Percentiles rank a stretch among this genome's conserved stretches.
Evolutionary conservation across 495 filamentous ascomycete genomes (phyloP).

Genomic region (Rhypophila decipiens): DNA sequence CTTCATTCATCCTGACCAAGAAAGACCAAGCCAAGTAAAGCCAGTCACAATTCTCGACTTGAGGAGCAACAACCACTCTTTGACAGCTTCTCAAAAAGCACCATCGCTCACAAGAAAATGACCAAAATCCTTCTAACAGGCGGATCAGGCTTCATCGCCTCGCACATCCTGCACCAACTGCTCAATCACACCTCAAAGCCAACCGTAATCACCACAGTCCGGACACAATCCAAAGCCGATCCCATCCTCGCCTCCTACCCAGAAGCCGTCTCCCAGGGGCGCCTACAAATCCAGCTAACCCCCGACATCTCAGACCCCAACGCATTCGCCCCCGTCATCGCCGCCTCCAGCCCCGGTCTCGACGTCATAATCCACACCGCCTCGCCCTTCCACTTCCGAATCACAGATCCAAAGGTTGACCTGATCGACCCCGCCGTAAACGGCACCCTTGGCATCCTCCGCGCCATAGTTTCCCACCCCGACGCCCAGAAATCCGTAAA

Average conservation of each 20-base stretch:
- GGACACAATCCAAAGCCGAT: slow-evolving; percentile 70
- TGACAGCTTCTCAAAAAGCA: too few relatives aligned
- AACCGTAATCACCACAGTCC: slow-evolving; percentile 84
- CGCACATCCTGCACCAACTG: slow-evolving; percentile 73
- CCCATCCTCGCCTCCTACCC: slow-evolving; percentile 66
- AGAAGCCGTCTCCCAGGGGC: slow-evolving; percentile 43
- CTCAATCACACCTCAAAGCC: slow-evolving; percentile 63
- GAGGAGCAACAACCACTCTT: too few relatives aligned
- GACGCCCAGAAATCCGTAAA: too few relatives aligned
- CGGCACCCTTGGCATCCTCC: slow-evolving; percentile 76
- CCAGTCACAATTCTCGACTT: too few relatives aligned
- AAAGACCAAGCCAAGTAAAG: too few relatives aligned
- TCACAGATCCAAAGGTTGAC: slow-evolving; percentile 65
- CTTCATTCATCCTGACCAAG: too few relatives aligned
- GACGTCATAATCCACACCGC: slow-evolving; percentile 88
- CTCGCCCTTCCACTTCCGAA: slow-evolving; percentile 45
- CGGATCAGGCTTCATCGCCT: slow-evolving; percentile 50
- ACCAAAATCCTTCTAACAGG: slow-evolving; percentile 17
- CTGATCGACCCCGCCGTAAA: slow-evolving; percentile 79
- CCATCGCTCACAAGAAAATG: background rate
- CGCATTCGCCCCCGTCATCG: slow-evolving; percentile 74
- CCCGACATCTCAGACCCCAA: slow-evolving; percentile 70
- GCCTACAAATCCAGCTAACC: slow-evolving; percentile 72
- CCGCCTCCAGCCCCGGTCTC: slow-evolving; percentile 63
- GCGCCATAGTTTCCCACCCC: slow-evolving; percentile 69